These are phyloP conservation scores for Pythium aquatile DNA, from an alignment of 352 stramenopile species.

Conservation along the genomic window DNA sequence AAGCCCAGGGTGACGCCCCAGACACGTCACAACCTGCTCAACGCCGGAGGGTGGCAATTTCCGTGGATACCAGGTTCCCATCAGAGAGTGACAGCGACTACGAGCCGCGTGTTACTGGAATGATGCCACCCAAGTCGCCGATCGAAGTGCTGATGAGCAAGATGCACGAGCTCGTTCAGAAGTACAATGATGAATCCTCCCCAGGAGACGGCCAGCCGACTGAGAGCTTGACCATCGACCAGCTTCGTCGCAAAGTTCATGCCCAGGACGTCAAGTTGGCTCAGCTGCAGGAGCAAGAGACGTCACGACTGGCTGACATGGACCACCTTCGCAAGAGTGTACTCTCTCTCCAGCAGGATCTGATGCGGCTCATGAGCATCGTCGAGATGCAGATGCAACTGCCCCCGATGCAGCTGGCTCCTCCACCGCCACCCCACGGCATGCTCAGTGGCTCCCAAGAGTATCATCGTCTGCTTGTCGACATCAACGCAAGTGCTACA, in stretches of 20 bases:
- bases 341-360: constrained; percentile 64
- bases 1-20: neutral
- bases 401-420: constrained; percentile 29
- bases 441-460: constrained; percentile 11
- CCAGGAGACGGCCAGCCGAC: neutral
- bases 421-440: constrained; percentile 1
- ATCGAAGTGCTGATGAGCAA: constrained; percentile 52
- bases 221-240: constrained; percentile 8
- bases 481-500: constrained; percentile 5
- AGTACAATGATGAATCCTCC: constrained; percentile 30
- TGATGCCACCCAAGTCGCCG: constrained; percentile 29
- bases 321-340: constrained; percentile 64
- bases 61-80: constrained; percentile 20
- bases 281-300: constrained; percentile 38
- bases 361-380: constrained; percentile 75
- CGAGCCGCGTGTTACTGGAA: neutral
- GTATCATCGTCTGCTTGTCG: constrained; percentile 24
- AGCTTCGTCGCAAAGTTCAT: constrained; percentile 27
- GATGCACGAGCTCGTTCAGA: constrained; percentile 58
- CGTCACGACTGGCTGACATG: constrained; percentile 33
- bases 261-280: constrained; percentile 32
- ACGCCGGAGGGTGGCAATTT: constrained; percentile 13
- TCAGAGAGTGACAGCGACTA: constrained; percentile 7
- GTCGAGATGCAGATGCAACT: constrained; percentile 80
- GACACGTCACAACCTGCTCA: neutral